Evolutionary conservation across 1,139 yeast genomes (phyloP).

Genomic region (Yarrowia galli): DNA sequence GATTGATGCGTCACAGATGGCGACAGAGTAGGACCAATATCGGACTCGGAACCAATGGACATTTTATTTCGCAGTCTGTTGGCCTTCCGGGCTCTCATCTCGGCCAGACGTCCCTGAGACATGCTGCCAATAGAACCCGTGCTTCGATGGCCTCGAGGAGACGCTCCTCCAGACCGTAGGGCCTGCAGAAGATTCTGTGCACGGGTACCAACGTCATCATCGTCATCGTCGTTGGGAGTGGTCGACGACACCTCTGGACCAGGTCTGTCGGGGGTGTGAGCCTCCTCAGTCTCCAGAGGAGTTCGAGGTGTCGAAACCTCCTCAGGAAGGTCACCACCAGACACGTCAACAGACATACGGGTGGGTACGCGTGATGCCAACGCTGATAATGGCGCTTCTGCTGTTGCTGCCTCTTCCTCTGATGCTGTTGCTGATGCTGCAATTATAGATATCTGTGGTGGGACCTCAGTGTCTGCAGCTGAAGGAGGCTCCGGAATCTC

Average conservation of each 20-base stretch:
- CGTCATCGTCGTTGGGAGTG: slow-evolving; percentile 53
- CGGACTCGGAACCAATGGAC: slow-evolving; percentile 34
- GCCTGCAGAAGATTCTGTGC: slow-evolving; percentile 68
- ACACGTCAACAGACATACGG: slow-evolving; percentile 20
- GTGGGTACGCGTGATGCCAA: neutral
- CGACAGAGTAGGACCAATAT: slow-evolving; percentile 5
- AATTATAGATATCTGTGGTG: too few species aligned
- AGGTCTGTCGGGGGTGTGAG: slow-evolving; percentile 23
- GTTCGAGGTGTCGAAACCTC: slow-evolving; percentile 8
- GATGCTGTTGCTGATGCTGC: neutral
- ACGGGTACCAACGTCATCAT: slow-evolving; percentile 65
- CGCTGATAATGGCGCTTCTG: neutral
- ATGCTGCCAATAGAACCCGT: slow-evolving; percentile 20
- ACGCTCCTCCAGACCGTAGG: slow-evolving; percentile 54
- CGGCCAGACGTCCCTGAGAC: slow-evolving; percentile 43
- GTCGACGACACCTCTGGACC: slow-evolving; percentile 11
- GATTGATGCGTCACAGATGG: slow-evolving; percentile 4
- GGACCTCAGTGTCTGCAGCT: too few species aligned
- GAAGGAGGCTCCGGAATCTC: slow-evolving; percentile 6
- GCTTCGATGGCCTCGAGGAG: slow-evolving; percentile 35
- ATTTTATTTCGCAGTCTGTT: slow-evolving; percentile 42
- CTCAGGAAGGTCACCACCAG: neutral
- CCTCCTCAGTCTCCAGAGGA: slow-evolving; percentile 2
- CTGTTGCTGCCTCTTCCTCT: neutral
- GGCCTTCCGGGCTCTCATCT: slow-evolving; percentile 47